Conservation (phyloP, 108 stramenopile genomes). For the Ochromonas danica region DNA sequence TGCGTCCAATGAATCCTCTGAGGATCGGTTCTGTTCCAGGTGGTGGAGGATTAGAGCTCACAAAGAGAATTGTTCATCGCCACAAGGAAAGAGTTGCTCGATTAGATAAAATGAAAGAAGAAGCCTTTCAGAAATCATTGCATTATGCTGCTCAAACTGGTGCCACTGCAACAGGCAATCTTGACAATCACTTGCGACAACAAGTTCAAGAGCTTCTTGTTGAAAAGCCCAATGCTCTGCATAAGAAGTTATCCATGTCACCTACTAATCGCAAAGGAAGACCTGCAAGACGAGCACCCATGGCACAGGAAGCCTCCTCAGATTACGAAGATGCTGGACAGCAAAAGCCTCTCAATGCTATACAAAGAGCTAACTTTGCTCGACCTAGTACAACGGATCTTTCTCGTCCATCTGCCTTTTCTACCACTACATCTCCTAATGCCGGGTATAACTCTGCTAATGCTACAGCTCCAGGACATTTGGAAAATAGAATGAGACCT, state of each 20-base stretch:
- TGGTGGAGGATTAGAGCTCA: neutral
- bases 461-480: constrained; percentile 14
- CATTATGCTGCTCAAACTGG: constrained; percentile 1
- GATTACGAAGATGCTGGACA: constrained; percentile 30
- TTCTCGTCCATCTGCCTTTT: constrained; percentile 15
- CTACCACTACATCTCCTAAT: constrained; percentile 15
- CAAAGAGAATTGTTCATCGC: neutral
- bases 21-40: neutral
- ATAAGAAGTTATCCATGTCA: neutral
- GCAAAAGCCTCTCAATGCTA: constrained; percentile 15
- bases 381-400: constrained; percentile 14
- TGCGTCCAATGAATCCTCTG: neutral
- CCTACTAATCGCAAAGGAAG: constrained; percentile 9
- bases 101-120: constrained; percentile 31
- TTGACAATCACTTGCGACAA: constrained; percentile 1
- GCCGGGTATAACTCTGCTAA: constrained; percentile 14
- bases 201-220: constrained; percentile 3
- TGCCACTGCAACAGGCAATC: neutral
- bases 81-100: constrained; percentile 8
- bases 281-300: neutral
- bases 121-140: constrained; percentile 12
- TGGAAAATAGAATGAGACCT: constrained; percentile 27
- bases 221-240: constrained; percentile 2
- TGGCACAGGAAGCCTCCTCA: constrained; percentile 1
- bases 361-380: constrained; percentile 16